These are phyloP conservation scores for Silene noctiflora DNA, from an alignment of 179 eudicot genomes.

Conservation along the genomic window DNA sequence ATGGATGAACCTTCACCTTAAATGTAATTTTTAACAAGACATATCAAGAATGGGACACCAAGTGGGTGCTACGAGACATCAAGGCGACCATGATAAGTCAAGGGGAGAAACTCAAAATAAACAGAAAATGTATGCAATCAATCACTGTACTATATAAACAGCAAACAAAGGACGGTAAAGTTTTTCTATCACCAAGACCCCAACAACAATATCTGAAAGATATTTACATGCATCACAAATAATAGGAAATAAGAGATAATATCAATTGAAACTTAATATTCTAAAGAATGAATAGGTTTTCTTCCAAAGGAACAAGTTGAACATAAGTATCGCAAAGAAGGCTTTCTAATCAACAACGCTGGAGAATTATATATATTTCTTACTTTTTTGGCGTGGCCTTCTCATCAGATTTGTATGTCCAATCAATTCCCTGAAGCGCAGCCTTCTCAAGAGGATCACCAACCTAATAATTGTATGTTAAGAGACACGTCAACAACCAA, in stretches of 20 bases:
- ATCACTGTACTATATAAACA: neutral
- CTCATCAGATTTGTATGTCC: constrained; percentile 86
- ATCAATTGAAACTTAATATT: neutral
- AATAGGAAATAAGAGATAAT: neutral
- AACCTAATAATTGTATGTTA: constrained; percentile 43
- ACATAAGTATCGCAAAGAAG: neutral
- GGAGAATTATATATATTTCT: neutral
- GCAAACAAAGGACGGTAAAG: neutral
- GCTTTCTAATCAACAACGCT: neutral
- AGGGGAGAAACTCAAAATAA: neutral
- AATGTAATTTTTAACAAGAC: too few species aligned
- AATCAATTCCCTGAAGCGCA: constrained; percentile 89
- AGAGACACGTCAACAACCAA: neutral
- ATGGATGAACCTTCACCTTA: neutral
- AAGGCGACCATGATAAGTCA: neutral
- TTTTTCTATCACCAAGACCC: neutral
- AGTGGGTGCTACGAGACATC: neutral
- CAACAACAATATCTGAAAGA: neutral
- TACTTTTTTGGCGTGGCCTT: constrained; percentile 22
- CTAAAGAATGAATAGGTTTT: neutral
- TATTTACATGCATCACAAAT: neutral
- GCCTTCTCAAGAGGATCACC: constrained; percentile 99
- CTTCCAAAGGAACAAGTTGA: neutral
- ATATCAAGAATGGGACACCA: neutral
- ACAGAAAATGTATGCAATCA: neutral